Percentiles rank a stretch among this genome's conserved stretches.
Evolutionary conservation across 176 grass and related monocot species (phyloP).

Genomic region (Ensete glaucum): DNA sequence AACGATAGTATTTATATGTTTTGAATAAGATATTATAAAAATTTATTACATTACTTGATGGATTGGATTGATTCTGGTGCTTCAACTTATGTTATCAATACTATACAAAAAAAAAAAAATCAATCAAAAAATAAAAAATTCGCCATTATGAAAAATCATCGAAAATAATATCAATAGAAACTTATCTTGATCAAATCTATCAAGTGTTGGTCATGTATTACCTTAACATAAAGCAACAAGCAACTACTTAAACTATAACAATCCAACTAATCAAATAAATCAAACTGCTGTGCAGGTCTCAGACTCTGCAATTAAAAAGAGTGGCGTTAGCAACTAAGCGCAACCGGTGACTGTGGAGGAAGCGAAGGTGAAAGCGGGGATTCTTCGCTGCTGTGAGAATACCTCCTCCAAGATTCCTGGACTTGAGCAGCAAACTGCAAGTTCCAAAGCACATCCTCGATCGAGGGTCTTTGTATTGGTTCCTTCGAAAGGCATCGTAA

Average conservation of each 20-base stretch:
- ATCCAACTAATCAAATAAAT: background rate
- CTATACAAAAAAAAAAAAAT: too few species aligned
- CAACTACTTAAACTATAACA: background rate
- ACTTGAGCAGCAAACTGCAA: conserved; percentile 93
- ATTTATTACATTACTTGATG: too few species aligned
- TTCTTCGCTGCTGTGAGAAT: conserved; percentile 50
- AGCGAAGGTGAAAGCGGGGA: conserved; percentile 42
- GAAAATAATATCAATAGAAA: too few species aligned
- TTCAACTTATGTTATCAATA: too few species aligned
- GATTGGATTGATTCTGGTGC: too few species aligned
- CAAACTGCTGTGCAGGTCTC: background rate
- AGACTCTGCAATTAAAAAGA: too few species aligned
- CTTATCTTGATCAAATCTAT: too few species aligned
- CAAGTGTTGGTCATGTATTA: background rate
- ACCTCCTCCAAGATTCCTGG: conserved; percentile 55
- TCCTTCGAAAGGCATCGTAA: conserved; percentile 80
- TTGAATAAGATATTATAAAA: too few species aligned
- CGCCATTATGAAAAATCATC: background rate
- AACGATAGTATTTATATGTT: too few species aligned
- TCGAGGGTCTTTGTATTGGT: conserved; percentile 54
- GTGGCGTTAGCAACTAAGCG: background rate
- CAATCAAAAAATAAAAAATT: background rate
- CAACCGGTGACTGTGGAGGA: background rate
- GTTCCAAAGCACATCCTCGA: conserved; percentile 97
- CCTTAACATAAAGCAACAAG: background rate